These are phyloP conservation scores for Leptographium lundbergii DNA, from an alignment of 2,329 filamentous ascomycete genomes.

Conservation along the genomic window DNA sequence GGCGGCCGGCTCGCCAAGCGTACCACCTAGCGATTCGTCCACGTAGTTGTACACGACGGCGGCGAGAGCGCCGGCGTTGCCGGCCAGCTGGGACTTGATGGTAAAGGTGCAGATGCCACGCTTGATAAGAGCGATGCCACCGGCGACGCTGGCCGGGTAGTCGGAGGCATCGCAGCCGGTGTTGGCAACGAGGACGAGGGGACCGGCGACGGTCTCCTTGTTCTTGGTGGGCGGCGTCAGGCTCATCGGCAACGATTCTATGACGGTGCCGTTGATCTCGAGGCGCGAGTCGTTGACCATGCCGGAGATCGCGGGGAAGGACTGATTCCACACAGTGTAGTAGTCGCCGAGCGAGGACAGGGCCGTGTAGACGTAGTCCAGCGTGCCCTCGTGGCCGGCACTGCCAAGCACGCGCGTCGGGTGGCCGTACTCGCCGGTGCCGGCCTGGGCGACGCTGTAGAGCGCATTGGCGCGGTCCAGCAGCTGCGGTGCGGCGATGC, in stretches of 20 bases:
- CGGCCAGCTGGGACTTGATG: constrained; percentile 55
- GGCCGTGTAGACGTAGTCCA: constrained; percentile 49
- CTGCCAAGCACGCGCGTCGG: constrained; percentile 62
- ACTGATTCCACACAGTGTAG: constrained; percentile 49
- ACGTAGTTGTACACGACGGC: constrained; percentile 67
- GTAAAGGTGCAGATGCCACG: constrained; percentile 63
- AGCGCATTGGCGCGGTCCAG: constrained; percentile 46
- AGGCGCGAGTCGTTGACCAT: constrained; percentile 46
- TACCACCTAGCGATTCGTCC: constrained; percentile 49
- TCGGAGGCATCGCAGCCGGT: constrained; percentile 53
- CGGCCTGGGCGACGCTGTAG: constrained; percentile 47
- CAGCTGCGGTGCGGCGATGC: constrained; percentile 43
- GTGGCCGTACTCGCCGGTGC: constrained; percentile 48
- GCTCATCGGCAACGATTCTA: constrained; percentile 41
- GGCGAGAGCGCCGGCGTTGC: constrained; percentile 55
- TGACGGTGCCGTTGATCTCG: constrained; percentile 38
- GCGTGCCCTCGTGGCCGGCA: constrained; percentile 48
- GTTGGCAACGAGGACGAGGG: constrained; percentile 47
- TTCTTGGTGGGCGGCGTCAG: constrained; percentile 54
- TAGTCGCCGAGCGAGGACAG: constrained; percentile 41
- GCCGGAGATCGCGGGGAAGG: constrained; percentile 49
- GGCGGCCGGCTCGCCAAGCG: constrained; percentile 47
- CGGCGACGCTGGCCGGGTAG: constrained; percentile 44
- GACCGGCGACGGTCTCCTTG: constrained; percentile 44
- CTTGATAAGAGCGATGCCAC: constrained; percentile 56